Conservation (phyloP, 805 yeast species). For the Henningerozyma blattae region DNA sequence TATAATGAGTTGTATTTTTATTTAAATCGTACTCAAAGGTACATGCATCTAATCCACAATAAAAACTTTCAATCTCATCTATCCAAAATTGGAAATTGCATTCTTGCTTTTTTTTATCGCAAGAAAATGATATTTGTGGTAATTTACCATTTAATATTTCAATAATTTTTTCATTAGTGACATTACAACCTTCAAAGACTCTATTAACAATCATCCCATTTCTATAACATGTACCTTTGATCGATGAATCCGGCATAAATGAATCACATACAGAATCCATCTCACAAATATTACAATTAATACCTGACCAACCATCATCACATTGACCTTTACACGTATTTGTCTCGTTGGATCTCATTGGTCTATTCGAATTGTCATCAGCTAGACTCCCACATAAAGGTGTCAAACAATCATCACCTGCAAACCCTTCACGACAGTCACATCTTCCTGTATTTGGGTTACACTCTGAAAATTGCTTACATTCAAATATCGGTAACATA, state of each 20-base stretch:
- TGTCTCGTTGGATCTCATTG: constrained; percentile 41
- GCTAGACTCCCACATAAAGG: constrained; percentile 79
- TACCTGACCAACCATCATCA: constrained; percentile 82
- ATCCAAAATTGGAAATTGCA: constrained; percentile 97
- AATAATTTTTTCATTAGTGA: constrained; percentile 77
- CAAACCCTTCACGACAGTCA: constrained; percentile 86
- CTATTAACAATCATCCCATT: constrained; percentile 73
- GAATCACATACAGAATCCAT: constrained; percentile 67
- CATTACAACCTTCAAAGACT: constrained; percentile 87
- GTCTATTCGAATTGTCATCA: constrained; percentile 36
- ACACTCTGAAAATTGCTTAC: constrained; percentile 85
- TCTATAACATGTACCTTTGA: constrained; percentile 80
- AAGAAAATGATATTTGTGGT: constrained; percentile 89
- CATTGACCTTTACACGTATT: constrained; percentile 46
- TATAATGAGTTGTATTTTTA: constrained; percentile 60
- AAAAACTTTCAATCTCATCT: constrained; percentile 79
- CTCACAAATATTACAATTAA: constrained; percentile 83
- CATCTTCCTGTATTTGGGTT: constrained; percentile 82
- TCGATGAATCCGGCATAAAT: constrained; percentile 69
- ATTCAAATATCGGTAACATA: constrained; percentile 78
- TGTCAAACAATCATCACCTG: constrained; percentile 82
- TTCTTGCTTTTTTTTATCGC: constrained; percentile 48
- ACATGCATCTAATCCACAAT: constrained; percentile 73
- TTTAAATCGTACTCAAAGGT: constrained; percentile 49
- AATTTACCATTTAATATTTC: constrained; percentile 65